Percentiles rank a stretch among this genome's conserved stretches.
phyloP scores from a whole-genome alignment of 2,329 filamentous ascomycete species.

The Penicillium sp. region DNA sequence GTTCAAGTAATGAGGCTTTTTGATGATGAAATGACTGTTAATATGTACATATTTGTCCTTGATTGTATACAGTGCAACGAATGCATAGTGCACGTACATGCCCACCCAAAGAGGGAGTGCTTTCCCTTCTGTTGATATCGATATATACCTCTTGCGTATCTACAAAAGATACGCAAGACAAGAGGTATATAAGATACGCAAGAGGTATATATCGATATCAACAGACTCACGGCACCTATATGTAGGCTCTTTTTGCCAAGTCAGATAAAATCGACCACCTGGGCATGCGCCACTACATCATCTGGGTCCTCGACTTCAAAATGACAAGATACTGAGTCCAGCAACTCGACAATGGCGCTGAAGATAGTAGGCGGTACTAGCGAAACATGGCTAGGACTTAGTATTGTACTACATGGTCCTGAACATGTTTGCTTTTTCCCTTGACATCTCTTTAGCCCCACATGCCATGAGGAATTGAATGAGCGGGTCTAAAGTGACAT shows the following conservation, averaged over 20 bases:
- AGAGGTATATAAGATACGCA: no score
- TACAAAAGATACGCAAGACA: no score
- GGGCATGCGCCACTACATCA: no score
- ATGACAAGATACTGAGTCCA: not conserved
- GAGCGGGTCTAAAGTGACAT: not conserved
- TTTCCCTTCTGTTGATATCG: constrained; percentile 6
- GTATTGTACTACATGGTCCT: not conserved
- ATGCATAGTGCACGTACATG: not conserved
- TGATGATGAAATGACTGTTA: constrained; percentile 9
- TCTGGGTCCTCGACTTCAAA: not conserved
- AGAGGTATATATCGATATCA: no score
- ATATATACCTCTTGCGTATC: no score
- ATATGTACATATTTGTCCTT: constrained; percentile 6
- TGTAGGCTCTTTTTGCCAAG: not conserved
- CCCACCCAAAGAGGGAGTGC: constrained; percentile 1
- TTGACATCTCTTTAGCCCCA: not conserved
- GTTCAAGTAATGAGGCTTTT: constrained; percentile 3
- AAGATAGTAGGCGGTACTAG: constrained; percentile 48
- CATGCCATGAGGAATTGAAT: not conserved
- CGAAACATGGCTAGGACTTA: not conserved
- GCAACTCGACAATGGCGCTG: constrained; percentile 40
- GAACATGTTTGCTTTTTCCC: not conserved
- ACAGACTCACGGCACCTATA: no score
- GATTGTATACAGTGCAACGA: constrained; percentile 1
- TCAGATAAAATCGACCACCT: not conserved